Evolutionary conservation across 331 rosid genomes (phyloP).

Genomic region (Arachis monticola): DNA sequence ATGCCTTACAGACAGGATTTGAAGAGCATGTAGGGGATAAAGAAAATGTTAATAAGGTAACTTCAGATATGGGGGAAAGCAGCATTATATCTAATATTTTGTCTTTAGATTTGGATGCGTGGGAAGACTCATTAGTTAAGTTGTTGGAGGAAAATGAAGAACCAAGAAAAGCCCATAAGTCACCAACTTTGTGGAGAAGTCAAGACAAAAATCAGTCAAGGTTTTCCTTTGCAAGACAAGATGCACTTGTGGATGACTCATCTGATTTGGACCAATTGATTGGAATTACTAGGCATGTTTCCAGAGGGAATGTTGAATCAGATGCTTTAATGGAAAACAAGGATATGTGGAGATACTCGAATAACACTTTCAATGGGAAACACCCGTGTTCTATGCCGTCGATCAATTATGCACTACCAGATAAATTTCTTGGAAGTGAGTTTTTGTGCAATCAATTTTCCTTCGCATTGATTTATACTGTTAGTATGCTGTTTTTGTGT

Average conservation of each 20-base stretch:
- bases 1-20: constrained; percentile 30
- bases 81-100: constrained; percentile 55
- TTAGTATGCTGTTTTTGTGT: neutral
- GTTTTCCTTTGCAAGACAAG: constrained; percentile 60
- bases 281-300: constrained; percentile 24
- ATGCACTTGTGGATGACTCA: constrained; percentile 36
- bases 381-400: constrained; percentile 29
- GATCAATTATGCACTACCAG: constrained; percentile 35
- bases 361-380: constrained; percentile 11
- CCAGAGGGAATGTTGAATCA: constrained; percentile 26
- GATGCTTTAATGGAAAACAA: constrained; percentile 39
- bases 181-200: constrained; percentile 38
- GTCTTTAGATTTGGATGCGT: constrained; percentile 56
- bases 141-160: constrained; percentile 51
- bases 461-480: constrained; percentile 39
- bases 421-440: constrained; percentile 41
- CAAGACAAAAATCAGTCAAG: constrained; percentile 58
- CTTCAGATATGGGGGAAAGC: constrained; percentile 54
- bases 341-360: constrained; percentile 32
- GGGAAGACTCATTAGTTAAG: constrained; percentile 54
- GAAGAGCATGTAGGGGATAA: constrained; percentile 37
- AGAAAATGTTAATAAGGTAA: constrained; percentile 33
- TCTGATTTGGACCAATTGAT: constrained; percentile 40
- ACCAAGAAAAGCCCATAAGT: constrained; percentile 42
- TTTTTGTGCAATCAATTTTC: constrained; percentile 36